Conservation (phyloP, 352 stramenopile genomes). For the Phytophthora pistaciae region DNA sequence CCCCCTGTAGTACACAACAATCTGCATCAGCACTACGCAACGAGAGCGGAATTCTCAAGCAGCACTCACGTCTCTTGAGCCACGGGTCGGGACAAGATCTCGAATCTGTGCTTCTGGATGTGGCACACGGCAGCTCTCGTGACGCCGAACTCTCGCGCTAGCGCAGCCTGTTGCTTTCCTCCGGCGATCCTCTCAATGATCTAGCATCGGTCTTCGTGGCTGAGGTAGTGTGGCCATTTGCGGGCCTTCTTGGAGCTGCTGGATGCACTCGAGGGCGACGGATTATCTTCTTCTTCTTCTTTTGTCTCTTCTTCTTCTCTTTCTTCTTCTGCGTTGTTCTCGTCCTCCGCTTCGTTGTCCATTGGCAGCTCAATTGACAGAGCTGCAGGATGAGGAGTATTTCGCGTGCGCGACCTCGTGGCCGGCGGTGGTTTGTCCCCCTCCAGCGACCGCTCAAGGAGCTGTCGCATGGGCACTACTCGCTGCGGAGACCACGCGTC, state of each 20-base stretch:
- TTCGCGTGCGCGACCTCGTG: not conserved
- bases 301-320: not conserved
- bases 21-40: not conserved
- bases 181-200: conserved; percentile 10
- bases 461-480: not conserved
- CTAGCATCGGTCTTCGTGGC: conserved; percentile 3
- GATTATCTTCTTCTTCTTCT: conserved; percentile 1
- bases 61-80: not conserved
- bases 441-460: not conserved
- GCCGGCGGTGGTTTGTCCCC: conserved; percentile 1
- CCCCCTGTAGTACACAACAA: not conserved
- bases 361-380: not conserved
- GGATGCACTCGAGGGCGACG: not conserved
- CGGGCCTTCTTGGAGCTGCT: conserved; percentile 1
- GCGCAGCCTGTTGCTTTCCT: conserved; percentile 2
- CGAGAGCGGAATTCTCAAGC: not conserved
- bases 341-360: not conserved
- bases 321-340: not conserved
- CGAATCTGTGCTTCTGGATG: conserved; percentile 11
- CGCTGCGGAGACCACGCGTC: conserved; percentile 3
- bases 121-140: conserved; percentile 9
- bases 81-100: conserved; percentile 8
- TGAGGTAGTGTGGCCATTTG: conserved; percentile 9
- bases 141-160: conserved; percentile 8
- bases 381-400: not conserved